Evolutionary conservation across 805 yeast species (phyloP), one percentile per base, ranked within the genome.

Genomic region (Candida nemodendra): DNA sequence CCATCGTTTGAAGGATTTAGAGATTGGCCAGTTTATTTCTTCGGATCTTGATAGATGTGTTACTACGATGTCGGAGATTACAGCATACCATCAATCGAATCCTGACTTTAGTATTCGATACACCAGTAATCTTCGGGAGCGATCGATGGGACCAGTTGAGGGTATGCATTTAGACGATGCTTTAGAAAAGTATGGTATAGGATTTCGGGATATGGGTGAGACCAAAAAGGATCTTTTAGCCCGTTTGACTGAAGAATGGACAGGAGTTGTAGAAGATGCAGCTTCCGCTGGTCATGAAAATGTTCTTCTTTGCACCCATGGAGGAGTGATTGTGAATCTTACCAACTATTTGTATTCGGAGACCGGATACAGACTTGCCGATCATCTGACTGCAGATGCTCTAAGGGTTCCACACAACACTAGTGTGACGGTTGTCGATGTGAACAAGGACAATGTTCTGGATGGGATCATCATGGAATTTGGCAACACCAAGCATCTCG

Each of bases 121-220:
- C 25, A 68, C 75, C n/a, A 43, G 54, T 7, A 64, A 67, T 18
- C 65, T 84, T 27, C 69, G 96, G 47, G 96, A 87, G 52, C 68
- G 95, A 30, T 58, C 66, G 35, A 84, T 87, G 95, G 95, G 95
- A 1, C 72, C 69, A 7, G 81, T 81, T 19, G 86, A 87, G 58
- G 95, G 95, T 2, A 78, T 83, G 85, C 66, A 69, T 30, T 65
- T 85, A 23, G 59, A 56, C 19, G 89, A 83, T 30, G 96, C 95
- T 2, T 64, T 69, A 21, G 71, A 58, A 3, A 62, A 66, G 36
- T 81, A 73, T 47, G 91, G 88, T 17, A 58, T 66, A 25, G 63
- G 70, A 15, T 83, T 78, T 53, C 71, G 78, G 41, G 78, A 79
- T 28, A 68, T 78, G 49, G 95, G 95, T 0, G 96, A 87, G 54